A percentile compares a stretch with the other conserved stretches of the same genome.
These are phyloP conservation scores for Dendrobium huoshanense DNA, from an alignment of 106 monocot genomes.

Conservation along the genomic window DNA sequence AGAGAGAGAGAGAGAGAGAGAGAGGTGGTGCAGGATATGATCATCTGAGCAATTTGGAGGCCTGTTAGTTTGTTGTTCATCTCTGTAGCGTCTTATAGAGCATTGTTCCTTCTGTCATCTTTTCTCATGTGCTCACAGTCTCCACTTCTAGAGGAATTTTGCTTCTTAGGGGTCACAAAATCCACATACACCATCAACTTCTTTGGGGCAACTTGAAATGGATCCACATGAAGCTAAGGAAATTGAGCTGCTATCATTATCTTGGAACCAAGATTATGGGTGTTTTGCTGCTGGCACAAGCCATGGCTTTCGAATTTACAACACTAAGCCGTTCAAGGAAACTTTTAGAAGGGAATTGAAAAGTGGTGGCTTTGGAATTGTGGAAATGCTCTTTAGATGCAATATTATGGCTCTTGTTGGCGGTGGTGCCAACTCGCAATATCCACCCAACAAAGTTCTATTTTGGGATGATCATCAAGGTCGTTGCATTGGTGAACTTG, in stretches of 20 bases:
- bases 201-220: conserved; percentile 32
- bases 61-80: not conserved
- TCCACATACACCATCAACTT: conserved; percentile 18
- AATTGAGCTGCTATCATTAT: conserved; percentile 59
- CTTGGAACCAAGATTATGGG: conserved; percentile 91
- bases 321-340: conserved; percentile 78
- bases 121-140: conserved; percentile 43
- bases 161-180: conserved; percentile 36
- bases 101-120: not conserved
- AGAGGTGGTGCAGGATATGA: not conserved
- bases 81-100: not conserved
- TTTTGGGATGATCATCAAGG: conserved; percentile 87
- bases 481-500: conserved; percentile 75
- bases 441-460: conserved; percentile 89
- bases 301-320: conserved; percentile 75
- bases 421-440: conserved; percentile 61
- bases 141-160: conserved; percentile 33
- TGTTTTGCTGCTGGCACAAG: conserved; percentile 82
- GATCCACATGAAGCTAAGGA: conserved; percentile 31
- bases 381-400: conserved; percentile 84
- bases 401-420: conserved; percentile 93
- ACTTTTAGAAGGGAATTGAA: conserved; percentile 80
- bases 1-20: too few relatives aligned
- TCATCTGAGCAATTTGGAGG: not conserved
- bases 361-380: conserved; percentile 79